These are phyloP conservation scores for Lepidium africanum DNA, from an alignment of 345 rosid species.

Conservation along the genomic window DNA sequence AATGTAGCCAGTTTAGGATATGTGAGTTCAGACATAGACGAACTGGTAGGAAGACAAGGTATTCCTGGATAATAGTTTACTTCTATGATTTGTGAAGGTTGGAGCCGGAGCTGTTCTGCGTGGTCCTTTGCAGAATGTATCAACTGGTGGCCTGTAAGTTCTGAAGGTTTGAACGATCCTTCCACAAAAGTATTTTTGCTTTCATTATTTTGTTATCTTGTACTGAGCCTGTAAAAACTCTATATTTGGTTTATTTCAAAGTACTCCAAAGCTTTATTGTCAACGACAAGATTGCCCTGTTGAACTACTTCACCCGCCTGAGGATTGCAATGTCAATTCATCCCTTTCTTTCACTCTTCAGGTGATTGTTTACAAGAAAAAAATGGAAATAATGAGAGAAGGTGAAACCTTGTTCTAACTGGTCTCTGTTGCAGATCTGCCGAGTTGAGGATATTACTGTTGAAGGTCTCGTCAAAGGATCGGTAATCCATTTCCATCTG, in stretches of 20 bases:
- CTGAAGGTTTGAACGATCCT: conserved; percentile 28
- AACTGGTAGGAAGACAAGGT: background rate
- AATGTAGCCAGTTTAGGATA: background rate
- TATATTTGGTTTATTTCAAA: conserved; percentile 27
- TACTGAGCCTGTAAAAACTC: background rate
- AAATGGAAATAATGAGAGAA: background rate
- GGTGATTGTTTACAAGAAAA: conserved; percentile 34
- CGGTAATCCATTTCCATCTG: conserved; percentile 90
- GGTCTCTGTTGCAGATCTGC: conserved; percentile 58
- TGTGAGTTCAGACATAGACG: background rate
- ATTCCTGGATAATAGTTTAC: background rate
- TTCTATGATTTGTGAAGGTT: conserved; percentile 45
- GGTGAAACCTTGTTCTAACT: background rate
- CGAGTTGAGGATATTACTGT: conserved; percentile 92
- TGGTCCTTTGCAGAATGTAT: conserved; percentile 73
- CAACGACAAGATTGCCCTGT: conserved; percentile 70
- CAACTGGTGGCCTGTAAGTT: conserved; percentile 72
- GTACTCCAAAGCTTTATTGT: conserved; percentile 71
- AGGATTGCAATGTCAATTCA: conserved; percentile 89
- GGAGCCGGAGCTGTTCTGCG: conserved; percentile 72
- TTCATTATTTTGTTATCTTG: background rate
- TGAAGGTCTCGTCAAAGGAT: conserved; percentile 86
- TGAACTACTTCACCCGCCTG: conserved; percentile 84
- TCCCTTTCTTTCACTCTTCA: conserved; percentile 89
- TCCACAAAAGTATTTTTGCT: background rate